These are phyloP conservation scores for Cicer cuneatum DNA, from an alignment of 306 rosid genomes.

Conservation along the genomic window DNA sequence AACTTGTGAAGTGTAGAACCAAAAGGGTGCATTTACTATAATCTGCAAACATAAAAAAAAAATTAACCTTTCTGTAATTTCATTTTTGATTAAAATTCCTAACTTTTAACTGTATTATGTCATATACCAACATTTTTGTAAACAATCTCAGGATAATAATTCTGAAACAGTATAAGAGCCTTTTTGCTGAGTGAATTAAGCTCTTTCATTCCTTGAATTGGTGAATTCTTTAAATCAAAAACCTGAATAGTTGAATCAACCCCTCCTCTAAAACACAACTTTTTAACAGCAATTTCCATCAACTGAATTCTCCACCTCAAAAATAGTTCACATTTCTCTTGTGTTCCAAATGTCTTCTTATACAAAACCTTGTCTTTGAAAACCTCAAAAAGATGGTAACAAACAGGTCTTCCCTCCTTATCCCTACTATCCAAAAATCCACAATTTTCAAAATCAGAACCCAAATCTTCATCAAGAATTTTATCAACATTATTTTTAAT, in stretches of 20 bases:
- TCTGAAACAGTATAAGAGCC: constrained; percentile 56
- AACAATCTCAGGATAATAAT: constrained; percentile 71
- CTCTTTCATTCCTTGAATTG: constrained; percentile 61
- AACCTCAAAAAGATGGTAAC: constrained; percentile 52
- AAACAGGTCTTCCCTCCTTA: constrained; percentile 72
- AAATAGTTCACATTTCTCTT: constrained; percentile 49
- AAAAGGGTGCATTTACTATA: constrained; percentile 74
- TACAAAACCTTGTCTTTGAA: constrained; percentile 55
- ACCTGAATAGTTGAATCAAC: constrained; percentile 65
- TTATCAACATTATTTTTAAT: constrained; percentile 45
- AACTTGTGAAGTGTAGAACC: constrained; percentile 68
- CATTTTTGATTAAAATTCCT: constrained; percentile 1
- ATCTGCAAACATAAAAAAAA: constrained; percentile 55
- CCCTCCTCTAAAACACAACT: constrained; percentile 64
- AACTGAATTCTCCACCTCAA: constrained; percentile 71
- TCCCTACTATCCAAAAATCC: constrained; percentile 54
- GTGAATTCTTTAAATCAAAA: constrained; percentile 66
- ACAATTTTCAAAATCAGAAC: constrained; percentile 46
- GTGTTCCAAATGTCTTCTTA: constrained; percentile 54
- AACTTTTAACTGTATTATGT: background rate
- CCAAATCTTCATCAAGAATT: constrained; percentile 46
- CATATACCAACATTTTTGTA: constrained; percentile 49
- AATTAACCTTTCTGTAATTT: background rate
- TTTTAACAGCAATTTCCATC: constrained; percentile 62
- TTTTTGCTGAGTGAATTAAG: constrained; percentile 54